Conservation (phyloP, 2,329 filamentous ascomycete species). For the Pestalotiopsis fici region DNA sequence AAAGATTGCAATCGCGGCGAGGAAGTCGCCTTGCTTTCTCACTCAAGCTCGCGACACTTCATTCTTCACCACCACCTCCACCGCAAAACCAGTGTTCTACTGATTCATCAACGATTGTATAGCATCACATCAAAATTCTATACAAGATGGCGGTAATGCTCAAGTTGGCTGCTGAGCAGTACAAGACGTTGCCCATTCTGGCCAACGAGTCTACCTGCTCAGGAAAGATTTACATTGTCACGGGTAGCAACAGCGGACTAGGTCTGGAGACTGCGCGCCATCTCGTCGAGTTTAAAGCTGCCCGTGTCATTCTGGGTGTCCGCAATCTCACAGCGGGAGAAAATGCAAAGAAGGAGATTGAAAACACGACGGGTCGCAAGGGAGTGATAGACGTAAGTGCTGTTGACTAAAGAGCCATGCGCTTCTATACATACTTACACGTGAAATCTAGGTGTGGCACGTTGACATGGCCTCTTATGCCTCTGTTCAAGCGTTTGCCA, state of each 20-base stretch:
- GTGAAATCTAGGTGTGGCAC: slow-evolving; percentile 3
- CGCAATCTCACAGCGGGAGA: slow-evolving; percentile 10
- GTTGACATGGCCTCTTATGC: slow-evolving; percentile 6
- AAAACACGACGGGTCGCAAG: slow-evolving; percentile 6
- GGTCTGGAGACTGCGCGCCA: slow-evolving; percentile 5
- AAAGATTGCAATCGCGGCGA: neutral
- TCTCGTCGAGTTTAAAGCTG: slow-evolving; percentile 1
- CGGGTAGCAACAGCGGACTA: slow-evolving; percentile 4
- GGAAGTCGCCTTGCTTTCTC: neutral
- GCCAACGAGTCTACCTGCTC: slow-evolving; percentile 2
- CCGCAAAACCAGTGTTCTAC: neutral
- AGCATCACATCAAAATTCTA: neutral
- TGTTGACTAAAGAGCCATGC: neutral
- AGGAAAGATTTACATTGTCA: slow-evolving; percentile 11
- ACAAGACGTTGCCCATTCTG: slow-evolving; percentile 6
- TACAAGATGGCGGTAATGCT: slow-evolving; percentile 9
- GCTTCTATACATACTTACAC: neutral
- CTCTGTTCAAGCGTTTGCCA: slow-evolving; percentile 4
- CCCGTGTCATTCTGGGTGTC: slow-evolving; percentile 9
- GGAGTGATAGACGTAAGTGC: slow-evolving; percentile 7
- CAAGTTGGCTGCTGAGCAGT: slow-evolving; percentile 7
- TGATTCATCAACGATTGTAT: neutral
- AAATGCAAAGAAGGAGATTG: slow-evolving; percentile 9
- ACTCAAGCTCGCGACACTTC: neutral
- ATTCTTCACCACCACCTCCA: neutral